Base-by-base conservation (phyloP, 495 filamentous ascomycete species). In the Podospora anserina region DNA sequence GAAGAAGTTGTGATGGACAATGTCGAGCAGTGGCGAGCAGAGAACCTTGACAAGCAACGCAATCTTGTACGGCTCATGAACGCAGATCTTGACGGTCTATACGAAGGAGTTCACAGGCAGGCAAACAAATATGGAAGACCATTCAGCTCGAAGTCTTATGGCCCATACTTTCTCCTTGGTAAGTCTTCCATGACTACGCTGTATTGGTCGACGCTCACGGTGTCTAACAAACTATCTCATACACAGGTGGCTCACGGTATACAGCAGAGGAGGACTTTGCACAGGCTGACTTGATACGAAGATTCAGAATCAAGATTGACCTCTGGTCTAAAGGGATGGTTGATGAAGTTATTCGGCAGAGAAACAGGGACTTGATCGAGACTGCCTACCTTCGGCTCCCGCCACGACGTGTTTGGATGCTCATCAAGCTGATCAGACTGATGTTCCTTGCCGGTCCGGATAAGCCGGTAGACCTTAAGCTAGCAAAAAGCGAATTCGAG, bases 301-400 rank as follows among this genome's bases (percentile, higher is more conserved):
- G 6, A 13, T 65, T 69, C 26, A 39, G 75, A 30, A 59, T 77
- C 54, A 73, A 76, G 57, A 66, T 74, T 27, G 75, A 77, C 63
- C 58, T 65, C 15, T 70, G 65, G 65, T 74, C 74, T 2, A 18
- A 58, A 3, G 75, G 77, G 4, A 23, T 27, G 1, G 49, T 74
- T 3, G 68, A 72, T 20, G 73, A 74, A 9, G 15, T 3, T 4
- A 74, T 70, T 59, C 72, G 73, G n/a, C 62, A 67, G 54, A 64
- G 67, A 5, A 75, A 74, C 54, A 72, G 77, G 4, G 34, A 70
- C 16, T 60, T 70, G 6, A 67, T 79, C 20, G 57, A 66, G 23
- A 66, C 65, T 6, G 67, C 65, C 19, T 79, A 77, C 59, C 62
- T 69, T 15, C 55, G 63, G 19, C 70, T 73, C 39, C 69, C 74